Base-by-base conservation (phyloP, 805 yeast species). In the Starmerella sirachaensis region DNA sequence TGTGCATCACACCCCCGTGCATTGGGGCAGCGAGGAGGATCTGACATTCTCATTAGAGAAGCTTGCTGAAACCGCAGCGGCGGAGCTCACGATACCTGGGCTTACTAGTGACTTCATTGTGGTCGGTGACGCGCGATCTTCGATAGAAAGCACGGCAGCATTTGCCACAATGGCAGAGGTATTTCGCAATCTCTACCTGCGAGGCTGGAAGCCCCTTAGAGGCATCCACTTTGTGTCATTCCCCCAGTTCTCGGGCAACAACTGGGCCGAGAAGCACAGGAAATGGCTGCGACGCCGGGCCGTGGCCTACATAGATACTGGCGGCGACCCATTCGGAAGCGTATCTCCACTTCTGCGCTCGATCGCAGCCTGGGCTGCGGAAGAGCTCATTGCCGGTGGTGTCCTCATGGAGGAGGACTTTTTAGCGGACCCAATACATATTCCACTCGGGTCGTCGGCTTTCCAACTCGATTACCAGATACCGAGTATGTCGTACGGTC, bases 171-270 rank as follows among this genome's bases (percentile, higher is more conserved):
- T 40, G 24, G 37, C 40, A 11, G 12, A 18, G 6, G 23, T 33
- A 6, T 37, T 37, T 10, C 13, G 22, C 3, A 14, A 14, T 1
- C 28, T 46, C 18, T 3, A 8, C 13, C 7, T 23, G 4, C 18
- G 25, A 5, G 42, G 46, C 16, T 46, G 46, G 46, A 17, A 18
- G n/a, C 50, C 50, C 6, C 18, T 31, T 17, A 24, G 50, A 11
- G 33, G 42, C 5, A 20, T 46, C 13, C 19, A 24, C 3, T 41
- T 46, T 13, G 42, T 46, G n/a, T 44, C 45, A 9, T 36, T 35
- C 12, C 35, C 40, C 10, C 31, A 12, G 5, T 29, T 14, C 30
- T 18, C 40, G 5, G 42, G 40, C 4, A 18, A 17, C 12, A 4
- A 10, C n/a, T 40, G 42, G 42, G 35, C 43, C 3, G 13, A 16